Base-by-base conservation (phyloP, 169 alveolate species). In the Eimeria zaria region DNA sequence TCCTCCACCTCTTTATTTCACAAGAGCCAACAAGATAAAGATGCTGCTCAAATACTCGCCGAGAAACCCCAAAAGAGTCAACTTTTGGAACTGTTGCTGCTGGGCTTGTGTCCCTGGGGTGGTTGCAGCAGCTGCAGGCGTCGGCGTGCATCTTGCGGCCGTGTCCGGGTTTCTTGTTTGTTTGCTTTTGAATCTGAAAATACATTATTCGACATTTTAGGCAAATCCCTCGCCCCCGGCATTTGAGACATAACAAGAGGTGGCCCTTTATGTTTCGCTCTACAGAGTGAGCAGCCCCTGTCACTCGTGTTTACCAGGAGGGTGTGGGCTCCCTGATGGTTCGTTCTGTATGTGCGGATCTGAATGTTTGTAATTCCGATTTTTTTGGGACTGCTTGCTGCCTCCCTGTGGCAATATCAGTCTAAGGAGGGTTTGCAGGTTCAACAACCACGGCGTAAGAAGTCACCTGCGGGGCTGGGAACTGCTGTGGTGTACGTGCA, bases 391-490 rank as follows among this genome's bases (percentile, higher is more conserved):
- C 1, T 22, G 27, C 48, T 46, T 36, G 20, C 44, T 9, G 24
- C 67, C 1, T 78, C 20, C 30, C 64, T 44, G 67, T 78, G 44
- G 12, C 14, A 64, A 11, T 30, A 78, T 46, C 9, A 51, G 22
- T 39, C 44, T 27, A 46, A 78, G 41, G 48, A 1, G 48, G 53
- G 64, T 78, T 78, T 78, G 36, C 88, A 51, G 39, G 9, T 48
- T n/a, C 64, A 46, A 48, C n/a, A 51, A 11, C 44, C 8, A 18
- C 88, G 5, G 67, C 24, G 36, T 46, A 5, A n/a, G 88, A 76
- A 78, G 88, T 78, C 88, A 78, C 88, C 88, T 78, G 88, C 88
- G 88, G 88, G 88, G 88, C 88, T 78, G 88, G 88, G 67, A 48
- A 44, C 39, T 46, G 60, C 62, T 12, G 67, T 46, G 62, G 88